Conservation (phyloP, 1,284 basidiomycete species). For the Rhodotorula mucilaginosa region DNA sequence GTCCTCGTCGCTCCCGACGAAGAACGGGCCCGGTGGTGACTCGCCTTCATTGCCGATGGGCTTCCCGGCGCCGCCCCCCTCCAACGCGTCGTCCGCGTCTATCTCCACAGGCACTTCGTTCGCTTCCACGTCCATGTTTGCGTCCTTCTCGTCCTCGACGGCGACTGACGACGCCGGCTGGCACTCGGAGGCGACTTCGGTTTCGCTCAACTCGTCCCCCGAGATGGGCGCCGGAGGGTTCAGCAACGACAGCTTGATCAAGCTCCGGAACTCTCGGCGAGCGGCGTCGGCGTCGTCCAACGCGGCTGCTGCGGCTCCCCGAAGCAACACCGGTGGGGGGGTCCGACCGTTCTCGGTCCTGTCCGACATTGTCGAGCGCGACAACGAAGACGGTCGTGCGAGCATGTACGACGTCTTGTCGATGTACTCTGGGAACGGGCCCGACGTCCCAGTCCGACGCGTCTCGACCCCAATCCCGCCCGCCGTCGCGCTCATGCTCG, state of each 20-base stretch:
- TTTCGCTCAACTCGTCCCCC: conserved; percentile 29
- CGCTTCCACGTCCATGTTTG: conserved; percentile 35
- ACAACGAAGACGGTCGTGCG: conserved; percentile 19
- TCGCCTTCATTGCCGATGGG: background rate
- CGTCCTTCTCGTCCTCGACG: background rate
- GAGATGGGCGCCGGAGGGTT: conserved; percentile 22
- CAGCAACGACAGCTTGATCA: conserved; percentile 5
- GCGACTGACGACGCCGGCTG: conserved; percentile 27
- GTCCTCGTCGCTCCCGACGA: background rate
- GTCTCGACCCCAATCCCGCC: conserved; percentile 34
- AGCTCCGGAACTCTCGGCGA: background rate
- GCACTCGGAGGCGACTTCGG: conserved; percentile 30
- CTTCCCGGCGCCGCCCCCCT: background rate
- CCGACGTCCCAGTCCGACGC: conserved; percentile 10
- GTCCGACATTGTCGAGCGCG: conserved; percentile 22
- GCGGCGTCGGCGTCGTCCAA: conserved; percentile 5
- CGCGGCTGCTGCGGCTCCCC: no score
- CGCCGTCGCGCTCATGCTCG: conserved; percentile 28
- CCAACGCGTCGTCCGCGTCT: conserved; percentile 30
- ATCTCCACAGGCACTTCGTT: conserved; percentile 35
- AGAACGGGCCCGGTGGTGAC: no score
- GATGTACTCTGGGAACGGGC: background rate
- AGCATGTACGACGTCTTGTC: conserved; percentile 8
- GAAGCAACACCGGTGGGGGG: background rate
- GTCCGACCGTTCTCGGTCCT: conserved; percentile 5